A percentile compares a stretch with the other conserved stretches of the same genome.
Conservation (phyloP, 2,329 filamentous ascomycete species). For the Neofusicoccum laricinum region DNA sequence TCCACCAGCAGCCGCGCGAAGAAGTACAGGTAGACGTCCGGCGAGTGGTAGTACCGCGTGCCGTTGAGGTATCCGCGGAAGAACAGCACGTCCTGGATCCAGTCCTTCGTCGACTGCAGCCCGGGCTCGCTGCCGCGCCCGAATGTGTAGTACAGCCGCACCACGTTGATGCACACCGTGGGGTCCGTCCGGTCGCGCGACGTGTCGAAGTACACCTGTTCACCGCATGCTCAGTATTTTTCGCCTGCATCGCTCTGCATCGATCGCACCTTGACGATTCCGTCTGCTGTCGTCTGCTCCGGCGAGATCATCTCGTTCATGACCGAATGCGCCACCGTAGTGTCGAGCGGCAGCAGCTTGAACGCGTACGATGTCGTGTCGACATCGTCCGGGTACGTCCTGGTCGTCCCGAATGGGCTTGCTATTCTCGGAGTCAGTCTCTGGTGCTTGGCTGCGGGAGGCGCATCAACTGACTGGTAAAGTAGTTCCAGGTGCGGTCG, state of each 20-base stretch:
- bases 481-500: slow-evolving; percentile 28
- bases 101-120: slow-evolving; percentile 26
- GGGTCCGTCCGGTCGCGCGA: slow-evolving; percentile 26
- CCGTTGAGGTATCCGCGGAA: slow-evolving; percentile 31
- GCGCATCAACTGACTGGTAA: slow-evolving; percentile 20
- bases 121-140: slow-evolving; percentile 23
- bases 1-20: slow-evolving; percentile 24
- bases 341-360: slow-evolving; percentile 23
- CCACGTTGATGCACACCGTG: slow-evolving; percentile 32
- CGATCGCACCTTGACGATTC: not conserved
- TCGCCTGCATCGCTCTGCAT: not conserved
- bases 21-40: slow-evolving; percentile 35
- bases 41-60: slow-evolving; percentile 30
- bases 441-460: not conserved
- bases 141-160: slow-evolving; percentile 32
- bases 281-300: not conserved
- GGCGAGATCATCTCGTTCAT: slow-evolving; percentile 3
- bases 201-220: slow-evolving; percentile 32
- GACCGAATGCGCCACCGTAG: not conserved
- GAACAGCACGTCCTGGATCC: slow-evolving; percentile 22
- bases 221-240: not conserved
- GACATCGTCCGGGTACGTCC: slow-evolving; percentile 32
- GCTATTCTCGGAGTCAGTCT: not conserved
- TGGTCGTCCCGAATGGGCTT: slow-evolving; percentile 16
- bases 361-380: slow-evolving; percentile 35